A percentile compares a stretch with the other conserved stretches of the same genome.
phyloP scores from a whole-genome alignment of 495 filamentous ascomycete genomes.

The Neurospora sp. region DNA sequence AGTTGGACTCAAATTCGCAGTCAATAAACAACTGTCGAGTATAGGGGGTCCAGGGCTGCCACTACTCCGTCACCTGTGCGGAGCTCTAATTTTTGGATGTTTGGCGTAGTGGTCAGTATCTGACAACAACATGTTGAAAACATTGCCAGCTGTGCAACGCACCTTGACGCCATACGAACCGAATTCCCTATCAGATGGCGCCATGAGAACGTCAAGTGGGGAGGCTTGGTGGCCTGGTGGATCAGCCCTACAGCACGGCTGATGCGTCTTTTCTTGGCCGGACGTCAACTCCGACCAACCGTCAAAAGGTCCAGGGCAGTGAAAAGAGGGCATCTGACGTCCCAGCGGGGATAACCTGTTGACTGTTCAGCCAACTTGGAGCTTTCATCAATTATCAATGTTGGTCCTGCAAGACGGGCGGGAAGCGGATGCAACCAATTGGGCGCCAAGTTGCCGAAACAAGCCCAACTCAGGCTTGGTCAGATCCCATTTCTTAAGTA shows the following conservation, averaged over 20 bases:
- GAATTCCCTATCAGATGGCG: background rate
- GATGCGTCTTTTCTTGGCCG: background rate
- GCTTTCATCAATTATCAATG: background rate
- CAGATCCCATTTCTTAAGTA: background rate
- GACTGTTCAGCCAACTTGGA: background rate
- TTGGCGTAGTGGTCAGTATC: background rate
- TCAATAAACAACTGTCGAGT: too few species aligned
- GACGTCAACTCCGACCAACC: background rate
- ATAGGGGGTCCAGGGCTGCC: too few species aligned
- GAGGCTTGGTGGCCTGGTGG: background rate
- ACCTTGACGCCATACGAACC: background rate
- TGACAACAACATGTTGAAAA: background rate
- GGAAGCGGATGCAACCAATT: background rate
- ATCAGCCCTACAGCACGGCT: background rate
- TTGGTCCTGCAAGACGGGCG: background rate
- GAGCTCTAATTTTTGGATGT: background rate
- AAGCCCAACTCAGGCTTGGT: background rate
- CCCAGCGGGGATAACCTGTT: background rate
- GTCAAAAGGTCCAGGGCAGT: background rate
- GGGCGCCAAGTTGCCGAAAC: background rate
- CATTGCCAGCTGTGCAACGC: background rate
- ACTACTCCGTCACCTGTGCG: background rate
- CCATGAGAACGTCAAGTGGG: background rate
- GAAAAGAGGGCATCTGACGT: background rate
- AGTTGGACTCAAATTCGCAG: background rate